phyloP scores from a whole-genome alignment of 495 filamentous ascomycete genomes.

The Cladorrhinum samala region DNA sequence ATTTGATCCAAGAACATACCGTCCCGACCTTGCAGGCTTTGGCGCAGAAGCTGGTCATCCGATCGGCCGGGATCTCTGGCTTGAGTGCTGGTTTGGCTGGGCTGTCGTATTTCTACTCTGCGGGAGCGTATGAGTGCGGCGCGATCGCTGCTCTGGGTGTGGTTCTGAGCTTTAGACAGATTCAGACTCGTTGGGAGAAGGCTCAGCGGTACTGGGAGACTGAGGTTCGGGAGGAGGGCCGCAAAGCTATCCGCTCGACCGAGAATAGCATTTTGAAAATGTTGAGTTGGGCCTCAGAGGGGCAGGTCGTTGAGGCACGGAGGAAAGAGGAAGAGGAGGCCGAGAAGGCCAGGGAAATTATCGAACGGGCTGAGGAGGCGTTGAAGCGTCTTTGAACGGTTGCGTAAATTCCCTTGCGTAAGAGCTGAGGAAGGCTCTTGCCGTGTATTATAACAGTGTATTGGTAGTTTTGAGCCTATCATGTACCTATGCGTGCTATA shows the following conservation, averaged over 20 bases:
- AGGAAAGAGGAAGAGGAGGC: conserved; percentile 33
- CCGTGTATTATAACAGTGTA: conserved; percentile 15
- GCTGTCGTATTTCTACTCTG: conserved; percentile 59
- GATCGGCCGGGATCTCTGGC: conserved; percentile 61
- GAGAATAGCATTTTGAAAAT: conserved; percentile 58
- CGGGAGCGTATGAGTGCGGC: conserved; percentile 64
- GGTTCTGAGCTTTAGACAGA: conserved; percentile 61
- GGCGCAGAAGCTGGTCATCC: conserved; percentile 70
- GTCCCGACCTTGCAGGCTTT: conserved; percentile 73
- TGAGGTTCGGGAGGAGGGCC: conserved; percentile 73
- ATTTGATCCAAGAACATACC: conserved; percentile 53
- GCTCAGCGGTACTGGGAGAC: conserved; percentile 66
- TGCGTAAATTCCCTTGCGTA: background rate
- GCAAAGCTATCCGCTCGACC: conserved; percentile 60
- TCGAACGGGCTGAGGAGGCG: conserved; percentile 24
- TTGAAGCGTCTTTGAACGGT: conserved; percentile 5
- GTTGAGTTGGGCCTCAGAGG: conserved; percentile 42
- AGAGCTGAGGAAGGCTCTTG: background rate
- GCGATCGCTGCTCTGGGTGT: conserved; percentile 74
- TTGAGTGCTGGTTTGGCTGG: conserved; percentile 58
- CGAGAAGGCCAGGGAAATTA: conserved; percentile 46
- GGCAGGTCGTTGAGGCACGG: conserved; percentile 13
- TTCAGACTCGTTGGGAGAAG: conserved; percentile 75
- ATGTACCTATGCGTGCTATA: too few relatives aligned
- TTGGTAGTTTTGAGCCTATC: too few relatives aligned